These are phyloP conservation scores for Aspergillus carbonarius DNA, from an alignment of 2,329 filamentous ascomycete genomes.

Conservation along the genomic window DNA sequence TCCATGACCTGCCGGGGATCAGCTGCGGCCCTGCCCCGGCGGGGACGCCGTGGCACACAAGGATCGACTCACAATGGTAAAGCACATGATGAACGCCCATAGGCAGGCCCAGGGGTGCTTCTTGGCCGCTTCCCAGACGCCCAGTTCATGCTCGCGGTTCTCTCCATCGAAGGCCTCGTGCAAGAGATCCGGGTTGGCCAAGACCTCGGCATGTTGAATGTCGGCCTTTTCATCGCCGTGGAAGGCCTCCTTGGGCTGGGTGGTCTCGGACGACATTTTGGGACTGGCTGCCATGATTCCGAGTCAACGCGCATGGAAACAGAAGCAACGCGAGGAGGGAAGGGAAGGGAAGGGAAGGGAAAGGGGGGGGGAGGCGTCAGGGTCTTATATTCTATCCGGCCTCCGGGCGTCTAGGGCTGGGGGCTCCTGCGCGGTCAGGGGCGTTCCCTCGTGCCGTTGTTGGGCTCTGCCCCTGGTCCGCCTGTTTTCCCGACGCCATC, in stretches of 20 bases:
- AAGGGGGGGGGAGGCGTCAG: not conserved
- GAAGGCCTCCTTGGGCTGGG: not conserved
- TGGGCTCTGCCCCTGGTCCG: not conserved
- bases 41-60: too few relatives aligned
- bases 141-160: slow-evolving; percentile 46
- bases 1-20: slow-evolving; percentile 47
- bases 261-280: slow-evolving; percentile 4
- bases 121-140: slow-evolving; percentile 40
- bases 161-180: slow-evolving; percentile 45
- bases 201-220: slow-evolving; percentile 35
- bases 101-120: slow-evolving; percentile 47
- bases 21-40: not conserved
- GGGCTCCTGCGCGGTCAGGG: not conserved
- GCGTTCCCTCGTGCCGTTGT: too few relatives aligned
- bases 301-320: not conserved
- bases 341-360: not conserved
- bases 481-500: not conserved
- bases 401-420: not conserved
- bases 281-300: not conserved
- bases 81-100: slow-evolving; percentile 53
- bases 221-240: slow-evolving; percentile 16
- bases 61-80: slow-evolving; percentile 47
- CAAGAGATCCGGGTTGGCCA: slow-evolving; percentile 41
- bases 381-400: not conserved
- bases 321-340: too few relatives aligned